Evolutionary conservation across 352 stramenopile genomes (phyloP).

Genomic region (Pythium guiyangense): DNA sequence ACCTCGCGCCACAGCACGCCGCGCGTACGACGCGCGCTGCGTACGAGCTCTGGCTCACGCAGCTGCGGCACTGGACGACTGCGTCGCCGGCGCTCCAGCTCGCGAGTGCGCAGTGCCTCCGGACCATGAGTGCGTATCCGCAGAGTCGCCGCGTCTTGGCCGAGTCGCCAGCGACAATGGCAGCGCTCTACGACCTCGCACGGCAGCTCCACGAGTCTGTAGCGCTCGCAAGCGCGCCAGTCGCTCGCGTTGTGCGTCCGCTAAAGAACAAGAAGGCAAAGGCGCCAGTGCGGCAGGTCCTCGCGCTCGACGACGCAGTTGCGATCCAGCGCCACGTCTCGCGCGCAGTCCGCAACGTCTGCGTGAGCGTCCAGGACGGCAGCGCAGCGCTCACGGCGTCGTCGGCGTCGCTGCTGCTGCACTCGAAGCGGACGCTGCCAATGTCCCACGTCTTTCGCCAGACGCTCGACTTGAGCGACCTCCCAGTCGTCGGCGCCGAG

Average conservation of each 20-base stretch:
- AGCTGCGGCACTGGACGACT: constrained; percentile 39
- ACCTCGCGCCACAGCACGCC: constrained; percentile 33
- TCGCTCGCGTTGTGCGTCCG: no score
- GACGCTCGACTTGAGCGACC: constrained; percentile 52
- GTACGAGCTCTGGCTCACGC: constrained; percentile 65
- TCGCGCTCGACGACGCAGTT: constrained; percentile 3
- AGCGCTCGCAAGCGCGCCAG: background rate
- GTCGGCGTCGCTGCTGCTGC: constrained; percentile 34
- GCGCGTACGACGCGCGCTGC: constrained; percentile 27
- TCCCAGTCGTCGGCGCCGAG: constrained; percentile 65
- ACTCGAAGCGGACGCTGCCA: constrained; percentile 51
- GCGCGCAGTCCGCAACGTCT: constrained; percentile 52
- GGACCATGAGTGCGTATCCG: constrained; percentile 47
- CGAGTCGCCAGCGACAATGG: constrained; percentile 44
- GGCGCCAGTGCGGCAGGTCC: background rate
- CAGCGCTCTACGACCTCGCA: constrained; percentile 45
- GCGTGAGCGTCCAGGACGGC: constrained; percentile 49
- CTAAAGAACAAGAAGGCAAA: background rate
- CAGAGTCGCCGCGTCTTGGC: constrained; percentile 39
- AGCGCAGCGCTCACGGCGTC: constrained; percentile 35
- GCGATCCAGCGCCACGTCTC: constrained; percentile 29
- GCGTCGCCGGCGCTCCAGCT: constrained; percentile 24
- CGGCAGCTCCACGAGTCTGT: constrained; percentile 40
- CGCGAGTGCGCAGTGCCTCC: constrained; percentile 38
- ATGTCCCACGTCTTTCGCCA: constrained; percentile 66